Evolutionary conservation across 2,329 filamentous ascomycete species (phyloP).

Genomic region (Xylaria digitata): DNA sequence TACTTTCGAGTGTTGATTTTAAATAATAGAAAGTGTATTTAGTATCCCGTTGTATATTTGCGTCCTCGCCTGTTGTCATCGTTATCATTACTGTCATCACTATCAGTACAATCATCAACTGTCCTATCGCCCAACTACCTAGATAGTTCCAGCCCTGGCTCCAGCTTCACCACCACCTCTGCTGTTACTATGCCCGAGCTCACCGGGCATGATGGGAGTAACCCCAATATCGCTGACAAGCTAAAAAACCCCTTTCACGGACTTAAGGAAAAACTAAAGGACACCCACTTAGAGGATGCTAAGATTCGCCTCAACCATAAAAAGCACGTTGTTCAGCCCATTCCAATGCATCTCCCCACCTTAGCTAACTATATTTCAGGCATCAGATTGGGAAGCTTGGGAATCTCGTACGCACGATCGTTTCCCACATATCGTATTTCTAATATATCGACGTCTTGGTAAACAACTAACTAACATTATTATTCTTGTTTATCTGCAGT

Average conservation of each 20-base stretch:
- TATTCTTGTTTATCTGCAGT: conserved; percentile 52
- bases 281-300: conserved; percentile 65
- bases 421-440: background rate
- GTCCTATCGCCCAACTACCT: background rate
- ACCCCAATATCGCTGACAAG: conserved; percentile 57
- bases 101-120: background rate
- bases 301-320: conserved; percentile 69
- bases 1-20: too few species aligned
- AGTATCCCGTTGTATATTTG: too few species aligned
- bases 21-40: too few species aligned
- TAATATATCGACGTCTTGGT: background rate
- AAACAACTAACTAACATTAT: conserved; percentile 27
- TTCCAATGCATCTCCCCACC: background rate
- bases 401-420: conserved; percentile 65
- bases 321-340: conserved; percentile 57
- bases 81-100: background rate
- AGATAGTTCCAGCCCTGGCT: too few species aligned
- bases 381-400: conserved; percentile 72
- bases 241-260: conserved; percentile 61
- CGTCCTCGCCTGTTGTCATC: too few species aligned
- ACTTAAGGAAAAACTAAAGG: conserved; percentile 64
- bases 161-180: background rate
- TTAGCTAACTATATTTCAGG: conserved; percentile 45
- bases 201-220: conserved; percentile 33
- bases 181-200: conserved; percentile 40